phyloP scores from a whole-genome alignment of 306 rosid genomes.

The Hippophae gyantsensis region DNA sequence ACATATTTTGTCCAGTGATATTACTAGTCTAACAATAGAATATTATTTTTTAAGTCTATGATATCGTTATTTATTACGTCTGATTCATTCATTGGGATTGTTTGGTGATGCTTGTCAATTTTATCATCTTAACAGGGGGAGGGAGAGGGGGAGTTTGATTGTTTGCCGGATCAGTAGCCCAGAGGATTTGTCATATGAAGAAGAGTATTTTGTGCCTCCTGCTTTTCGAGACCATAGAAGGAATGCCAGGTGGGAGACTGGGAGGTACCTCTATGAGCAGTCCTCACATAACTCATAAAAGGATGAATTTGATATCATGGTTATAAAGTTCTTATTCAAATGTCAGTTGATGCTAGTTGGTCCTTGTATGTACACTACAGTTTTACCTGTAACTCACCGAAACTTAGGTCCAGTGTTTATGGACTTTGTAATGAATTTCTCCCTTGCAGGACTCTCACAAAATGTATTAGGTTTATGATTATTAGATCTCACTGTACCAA shows the following conservation, averaged over 20 bases:
- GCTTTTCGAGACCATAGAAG: constrained; percentile 20
- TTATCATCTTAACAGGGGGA: constrained; percentile 15
- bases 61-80: not conserved
- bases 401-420: constrained; percentile 1
- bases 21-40: constrained; percentile 1
- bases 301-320: constrained; percentile 9
- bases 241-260: constrained; percentile 23
- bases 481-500: too few relatives aligned
- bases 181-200: constrained; percentile 27
- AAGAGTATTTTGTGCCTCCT: constrained; percentile 28
- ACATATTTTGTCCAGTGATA: not conserved
- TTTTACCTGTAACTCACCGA: constrained; percentile 24
- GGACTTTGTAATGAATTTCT: too few relatives aligned
- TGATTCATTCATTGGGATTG: constrained; percentile 11
- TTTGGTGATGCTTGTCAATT: constrained; percentile 22
- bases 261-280: constrained; percentile 9
- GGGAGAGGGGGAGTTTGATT: constrained; percentile 35
- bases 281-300: constrained; percentile 1
- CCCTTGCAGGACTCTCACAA: too few relatives aligned
- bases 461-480: too few relatives aligned
- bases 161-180: constrained; percentile 29
- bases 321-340: constrained; percentile 1
- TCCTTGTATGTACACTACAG: constrained; percentile 27
- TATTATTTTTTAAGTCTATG: not conserved
- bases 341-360: constrained; percentile 9